Percentiles rank a stretch among this genome's conserved stretches.
Conservation (phyloP, 2,329 filamentous ascomycete species). For the Cladosporium sp. region DNA sequence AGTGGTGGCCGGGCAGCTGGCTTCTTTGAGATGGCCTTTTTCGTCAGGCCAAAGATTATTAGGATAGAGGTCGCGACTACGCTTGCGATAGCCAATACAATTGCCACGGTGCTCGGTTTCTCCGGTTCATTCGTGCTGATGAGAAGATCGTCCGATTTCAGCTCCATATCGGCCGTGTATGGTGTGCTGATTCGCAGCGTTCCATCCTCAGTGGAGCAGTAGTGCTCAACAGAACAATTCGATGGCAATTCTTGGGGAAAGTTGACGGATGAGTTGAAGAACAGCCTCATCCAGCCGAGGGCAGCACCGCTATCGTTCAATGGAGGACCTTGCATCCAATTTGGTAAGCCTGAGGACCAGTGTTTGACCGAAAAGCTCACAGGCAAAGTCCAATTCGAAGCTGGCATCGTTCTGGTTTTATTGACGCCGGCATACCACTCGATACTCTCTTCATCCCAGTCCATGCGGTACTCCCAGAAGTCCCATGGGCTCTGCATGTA, state of each 20-base stretch:
- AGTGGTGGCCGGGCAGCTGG: constrained; percentile 3
- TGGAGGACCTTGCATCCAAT: constrained; percentile 44
- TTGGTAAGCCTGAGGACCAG: constrained; percentile 44
- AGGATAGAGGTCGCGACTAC: constrained; percentile 8
- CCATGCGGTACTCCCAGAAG: constrained; percentile 43
- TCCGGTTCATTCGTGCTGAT: not conserved
- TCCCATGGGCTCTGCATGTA: constrained; percentile 38
- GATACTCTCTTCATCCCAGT: constrained; percentile 43
- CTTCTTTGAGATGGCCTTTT: constrained; percentile 7
- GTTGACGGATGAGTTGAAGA: constrained; percentile 46
- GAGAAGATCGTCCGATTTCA: constrained; percentile 3
- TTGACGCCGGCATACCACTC: constrained; percentile 37
- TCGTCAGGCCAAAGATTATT: constrained; percentile 4
- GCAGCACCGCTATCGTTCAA: constrained; percentile 36
- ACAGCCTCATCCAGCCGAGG: constrained; percentile 44
- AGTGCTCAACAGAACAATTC: constrained; percentile 10
- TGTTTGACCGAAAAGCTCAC: constrained; percentile 43
- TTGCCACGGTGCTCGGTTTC: constrained; percentile 5
- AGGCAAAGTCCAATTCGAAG: constrained; percentile 26
- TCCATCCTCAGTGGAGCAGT: constrained; percentile 26
- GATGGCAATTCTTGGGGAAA: constrained; percentile 22
- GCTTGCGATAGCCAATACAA: constrained; percentile 8
- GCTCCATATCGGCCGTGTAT: constrained; percentile 13
- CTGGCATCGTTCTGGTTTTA: constrained; percentile 23
- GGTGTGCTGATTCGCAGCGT: constrained; percentile 20